Conservation (phyloP, 2,329 filamentous ascomycete species). For the Pochonia chlamydosporia region DNA sequence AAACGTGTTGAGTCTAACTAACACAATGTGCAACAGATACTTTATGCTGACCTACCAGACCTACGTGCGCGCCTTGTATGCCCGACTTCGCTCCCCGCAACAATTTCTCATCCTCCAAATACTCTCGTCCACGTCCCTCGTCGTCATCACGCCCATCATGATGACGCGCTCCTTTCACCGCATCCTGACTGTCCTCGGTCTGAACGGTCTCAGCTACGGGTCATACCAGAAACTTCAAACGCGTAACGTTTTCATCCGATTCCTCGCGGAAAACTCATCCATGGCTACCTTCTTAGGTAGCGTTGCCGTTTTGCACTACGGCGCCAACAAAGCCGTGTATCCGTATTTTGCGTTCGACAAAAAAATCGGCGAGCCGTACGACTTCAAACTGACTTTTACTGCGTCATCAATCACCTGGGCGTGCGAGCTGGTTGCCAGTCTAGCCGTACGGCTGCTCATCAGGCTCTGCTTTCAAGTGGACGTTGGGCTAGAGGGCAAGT, state of each 20-base stretch:
- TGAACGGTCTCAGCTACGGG: conserved; percentile 55
- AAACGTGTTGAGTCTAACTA: no score
- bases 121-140: conserved; percentile 56
- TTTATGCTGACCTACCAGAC: conserved; percentile 67
- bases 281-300: conserved; percentile 64
- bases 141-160: conserved; percentile 57
- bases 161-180: conserved; percentile 57
- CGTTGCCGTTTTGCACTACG: conserved; percentile 61
- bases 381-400: conserved; percentile 58
- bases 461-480: conserved; percentile 54
- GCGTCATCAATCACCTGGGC: conserved; percentile 61
- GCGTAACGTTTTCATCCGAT: conserved; percentile 62
- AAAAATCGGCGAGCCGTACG: conserved; percentile 41
- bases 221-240: conserved; percentile 62
- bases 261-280: conserved; percentile 60
- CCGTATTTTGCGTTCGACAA: conserved; percentile 63
- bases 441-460: conserved; percentile 54
- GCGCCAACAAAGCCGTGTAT: conserved; percentile 61
- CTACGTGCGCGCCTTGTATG: conserved; percentile 64
- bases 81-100: conserved; percentile 56
- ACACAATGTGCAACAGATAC: conserved; percentile 35
- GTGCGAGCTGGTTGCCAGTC: conserved; percentile 58
- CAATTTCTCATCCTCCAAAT: conserved; percentile 63
- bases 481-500: conserved; percentile 58
- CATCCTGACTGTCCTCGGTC: conserved; percentile 43